Evolutionary conservation across 805 yeast genomes (phyloP).

Genomic region (Wickerhamiella vanderwaltii): DNA sequence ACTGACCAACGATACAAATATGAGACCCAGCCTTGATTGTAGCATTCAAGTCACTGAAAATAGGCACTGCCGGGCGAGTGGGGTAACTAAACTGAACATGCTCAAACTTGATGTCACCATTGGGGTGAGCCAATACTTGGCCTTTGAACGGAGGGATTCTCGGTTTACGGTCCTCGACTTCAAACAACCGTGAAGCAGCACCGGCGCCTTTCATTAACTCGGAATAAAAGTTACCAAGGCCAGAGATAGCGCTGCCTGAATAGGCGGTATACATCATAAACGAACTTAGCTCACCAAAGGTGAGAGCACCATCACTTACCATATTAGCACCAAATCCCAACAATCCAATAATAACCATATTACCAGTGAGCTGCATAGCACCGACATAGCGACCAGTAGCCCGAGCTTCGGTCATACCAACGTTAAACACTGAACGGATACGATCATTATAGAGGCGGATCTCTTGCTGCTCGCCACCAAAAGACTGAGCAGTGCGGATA

Average conservation of each 20-base stretch:
- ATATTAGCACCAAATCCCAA: constrained; percentile 70
- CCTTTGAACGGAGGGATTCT: constrained; percentile 59
- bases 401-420: constrained; percentile 69
- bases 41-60: constrained; percentile 51
- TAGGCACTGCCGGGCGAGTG: constrained; percentile 58
- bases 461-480: constrained; percentile 73
- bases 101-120: constrained; percentile 41
- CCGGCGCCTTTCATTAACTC: constrained; percentile 97
- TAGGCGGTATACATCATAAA: constrained; percentile 93
- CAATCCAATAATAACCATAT: constrained; percentile 62
- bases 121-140: constrained; percentile 28
- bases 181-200: constrained; percentile 85
- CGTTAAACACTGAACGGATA: constrained; percentile 49
- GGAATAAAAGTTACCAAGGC: constrained; percentile 79
- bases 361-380: constrained; percentile 74
- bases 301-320: constrained; percentile 62
- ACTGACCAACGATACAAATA: constrained; percentile 91
- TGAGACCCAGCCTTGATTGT: constrained; percentile 68
- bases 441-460: constrained; percentile 62
- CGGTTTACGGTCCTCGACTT: constrained; percentile 68
- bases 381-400: constrained; percentile 68
- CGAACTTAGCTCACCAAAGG: constrained; percentile 81
- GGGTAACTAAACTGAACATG: constrained; percentile 69
- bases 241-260: constrained; percentile 86
- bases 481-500: constrained; percentile 76